Evolutionary conservation across 75 land plant genomes (phyloP).

Genomic region (Pinus taeda): DNA sequence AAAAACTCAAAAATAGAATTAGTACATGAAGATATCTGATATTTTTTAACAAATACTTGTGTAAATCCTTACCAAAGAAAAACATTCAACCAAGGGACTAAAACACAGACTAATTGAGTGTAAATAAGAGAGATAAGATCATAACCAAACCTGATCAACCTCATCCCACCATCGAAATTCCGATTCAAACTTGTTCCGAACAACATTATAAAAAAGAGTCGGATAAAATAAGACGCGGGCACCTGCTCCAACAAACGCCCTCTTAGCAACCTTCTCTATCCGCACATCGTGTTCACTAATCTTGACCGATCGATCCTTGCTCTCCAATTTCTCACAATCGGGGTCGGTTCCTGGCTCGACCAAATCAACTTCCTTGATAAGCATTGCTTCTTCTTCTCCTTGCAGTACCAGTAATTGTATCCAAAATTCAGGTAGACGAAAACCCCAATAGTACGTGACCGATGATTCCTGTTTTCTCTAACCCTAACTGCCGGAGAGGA

Average conservation of each 20-base stretch:
- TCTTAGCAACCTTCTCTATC: constrained; percentile 28
- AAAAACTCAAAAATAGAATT: too few species aligned
- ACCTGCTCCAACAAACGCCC: constrained; percentile 73
- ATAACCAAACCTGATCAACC: constrained; percentile 61
- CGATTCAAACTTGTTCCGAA: constrained; percentile 74
- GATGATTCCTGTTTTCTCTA: too few species aligned
- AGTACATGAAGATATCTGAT: not conserved
- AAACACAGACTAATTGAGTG: too few species aligned
- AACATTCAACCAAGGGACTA: not conserved
- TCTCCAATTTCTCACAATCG: not conserved
- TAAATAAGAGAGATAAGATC: not conserved
- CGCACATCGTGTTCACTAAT: not conserved
- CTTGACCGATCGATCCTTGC: not conserved
- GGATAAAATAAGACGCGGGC: constrained; percentile 88
- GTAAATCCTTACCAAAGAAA: not conserved
- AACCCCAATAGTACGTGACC: too few species aligned
- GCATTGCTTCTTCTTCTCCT: not conserved
- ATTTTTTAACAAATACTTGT: too few species aligned
- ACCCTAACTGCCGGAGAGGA: too few species aligned
- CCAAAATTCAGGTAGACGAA: too few species aligned
- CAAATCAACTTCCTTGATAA: constrained; percentile 4
- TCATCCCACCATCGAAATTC: constrained; percentile 94
- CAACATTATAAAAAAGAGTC: constrained; percentile 80
- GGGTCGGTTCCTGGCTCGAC: not conserved
- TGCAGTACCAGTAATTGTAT: not conserved